Conservation (phyloP, 148 eudicot genomes). For the Spergularia bocconei region DNA sequence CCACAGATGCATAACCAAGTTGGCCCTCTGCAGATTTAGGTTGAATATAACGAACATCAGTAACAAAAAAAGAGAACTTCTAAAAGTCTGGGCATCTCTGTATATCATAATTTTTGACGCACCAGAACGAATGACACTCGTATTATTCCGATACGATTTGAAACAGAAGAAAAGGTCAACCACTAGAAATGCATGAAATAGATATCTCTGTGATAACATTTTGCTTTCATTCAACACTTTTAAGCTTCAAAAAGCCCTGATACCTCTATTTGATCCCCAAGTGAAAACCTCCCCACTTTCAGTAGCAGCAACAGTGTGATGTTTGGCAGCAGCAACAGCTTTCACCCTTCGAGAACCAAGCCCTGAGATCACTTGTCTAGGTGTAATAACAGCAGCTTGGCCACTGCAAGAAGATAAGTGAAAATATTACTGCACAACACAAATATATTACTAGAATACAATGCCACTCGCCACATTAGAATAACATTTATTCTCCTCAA, state of each 20-base stretch:
- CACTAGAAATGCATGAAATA: background rate
- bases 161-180: background rate
- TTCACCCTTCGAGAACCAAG: conserved; percentile 88
- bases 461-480: background rate
- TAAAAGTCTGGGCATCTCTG: background rate
- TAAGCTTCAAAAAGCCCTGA: background rate
- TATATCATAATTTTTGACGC: background rate
- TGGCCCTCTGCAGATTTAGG: conserved; percentile 76
- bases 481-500: background rate
- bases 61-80: background rate
- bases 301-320: conserved; percentile 88
- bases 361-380: conserved; percentile 81
- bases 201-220: background rate
- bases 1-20: conserved; percentile 97
- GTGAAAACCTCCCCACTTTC: conserved; percentile 96
- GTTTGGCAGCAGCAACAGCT: conserved; percentile 95
- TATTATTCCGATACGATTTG: background rate
- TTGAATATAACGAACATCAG: conserved; percentile 4
- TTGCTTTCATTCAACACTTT: background rate
- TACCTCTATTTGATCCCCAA: conserved; percentile 99
- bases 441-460: background rate
- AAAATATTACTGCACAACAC: conserved; percentile 16
- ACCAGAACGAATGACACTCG: background rate
- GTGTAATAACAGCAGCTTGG: conserved; percentile 98
- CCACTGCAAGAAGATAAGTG: conserved; percentile 60